A percentile compares a stretch with the other conserved stretches of the same genome.
Conservation (phyloP, 1,139 yeast species). For the Zygotorulaspora mrakii region DNA sequence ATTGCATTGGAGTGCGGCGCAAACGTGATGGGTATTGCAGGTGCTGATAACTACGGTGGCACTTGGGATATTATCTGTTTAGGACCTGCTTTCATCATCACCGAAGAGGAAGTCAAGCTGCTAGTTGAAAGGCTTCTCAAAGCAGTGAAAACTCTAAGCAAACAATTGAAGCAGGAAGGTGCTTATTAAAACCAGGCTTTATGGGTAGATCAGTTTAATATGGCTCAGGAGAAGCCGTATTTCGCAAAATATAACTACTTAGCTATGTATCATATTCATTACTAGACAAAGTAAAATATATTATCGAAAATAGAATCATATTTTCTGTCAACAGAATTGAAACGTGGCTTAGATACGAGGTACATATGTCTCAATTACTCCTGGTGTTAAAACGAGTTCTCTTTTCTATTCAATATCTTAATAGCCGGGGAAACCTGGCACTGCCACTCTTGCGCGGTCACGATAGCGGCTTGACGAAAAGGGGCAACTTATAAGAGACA, state of each 20-base stretch:
- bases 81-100: conserved; percentile 50
- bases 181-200: conserved; percentile 1
- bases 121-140: conserved; percentile 36
- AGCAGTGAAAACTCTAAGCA: conserved; percentile 16
- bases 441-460: not conserved
- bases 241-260: no score
- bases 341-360: no score
- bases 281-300: no score
- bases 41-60: conserved; percentile 37
- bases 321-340: no score
- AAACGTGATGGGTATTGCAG: conserved; percentile 45
- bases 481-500: no score
- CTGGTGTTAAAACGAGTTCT: no score
- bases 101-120: conserved; percentile 45
- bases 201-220: no score
- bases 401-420: no score
- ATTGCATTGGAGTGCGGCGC: conserved; percentile 44
- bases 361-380: no score
- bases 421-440: not conserved
- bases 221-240: no score
- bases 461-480: not conserved
- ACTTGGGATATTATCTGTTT: conserved; percentile 49
- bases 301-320: no score
- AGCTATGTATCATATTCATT: no score
- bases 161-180: conserved; percentile 21